Evolutionary conservation across 139 green algal genomes (phyloP).

Genomic region (Chlorella sorokiniana): DNA sequence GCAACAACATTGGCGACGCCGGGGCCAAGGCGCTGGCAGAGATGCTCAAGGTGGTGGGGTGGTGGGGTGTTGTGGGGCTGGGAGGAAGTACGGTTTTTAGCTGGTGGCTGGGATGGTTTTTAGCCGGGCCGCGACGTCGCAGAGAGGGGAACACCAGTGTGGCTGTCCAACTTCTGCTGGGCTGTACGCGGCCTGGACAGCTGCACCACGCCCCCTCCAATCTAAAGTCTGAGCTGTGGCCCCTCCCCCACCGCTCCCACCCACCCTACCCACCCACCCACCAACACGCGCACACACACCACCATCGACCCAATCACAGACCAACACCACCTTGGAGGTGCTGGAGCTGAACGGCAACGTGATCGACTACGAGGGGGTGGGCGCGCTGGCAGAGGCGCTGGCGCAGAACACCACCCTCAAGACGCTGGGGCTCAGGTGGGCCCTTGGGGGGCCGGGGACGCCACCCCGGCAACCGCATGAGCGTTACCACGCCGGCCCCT

Average conservation of each 20-base stretch:
- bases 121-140: too few species aligned
- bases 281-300: too few species aligned
- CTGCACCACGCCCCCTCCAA: too few species aligned
- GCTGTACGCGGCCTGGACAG: too few species aligned
- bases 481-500: neutral
- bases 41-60: slow-evolving; percentile 70
- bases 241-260: neutral
- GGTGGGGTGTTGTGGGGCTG: neutral
- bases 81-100: neutral
- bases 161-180: too few species aligned
- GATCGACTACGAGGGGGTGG: slow-evolving; percentile 80
- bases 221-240: neutral
- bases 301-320: too few species aligned
- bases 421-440: slow-evolving; percentile 48
- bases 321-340: slow-evolving; percentile 81
- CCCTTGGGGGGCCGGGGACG: neutral
- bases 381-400: slow-evolving; percentile 78
- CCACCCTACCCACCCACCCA: neutral
- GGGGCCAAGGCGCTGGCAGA: slow-evolving; percentile 87
- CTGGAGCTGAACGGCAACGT: slow-evolving; percentile 87
- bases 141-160: too few species aligned
- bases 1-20: slow-evolving; percentile 78
- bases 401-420: slow-evolving; percentile 68
- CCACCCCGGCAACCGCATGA: neutral
- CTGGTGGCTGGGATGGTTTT: too few species aligned